These are phyloP conservation scores for Monosporascus sp. DNA, from an alignment of 2,329 filamentous ascomycete genomes.

Conservation along the genomic window DNA sequence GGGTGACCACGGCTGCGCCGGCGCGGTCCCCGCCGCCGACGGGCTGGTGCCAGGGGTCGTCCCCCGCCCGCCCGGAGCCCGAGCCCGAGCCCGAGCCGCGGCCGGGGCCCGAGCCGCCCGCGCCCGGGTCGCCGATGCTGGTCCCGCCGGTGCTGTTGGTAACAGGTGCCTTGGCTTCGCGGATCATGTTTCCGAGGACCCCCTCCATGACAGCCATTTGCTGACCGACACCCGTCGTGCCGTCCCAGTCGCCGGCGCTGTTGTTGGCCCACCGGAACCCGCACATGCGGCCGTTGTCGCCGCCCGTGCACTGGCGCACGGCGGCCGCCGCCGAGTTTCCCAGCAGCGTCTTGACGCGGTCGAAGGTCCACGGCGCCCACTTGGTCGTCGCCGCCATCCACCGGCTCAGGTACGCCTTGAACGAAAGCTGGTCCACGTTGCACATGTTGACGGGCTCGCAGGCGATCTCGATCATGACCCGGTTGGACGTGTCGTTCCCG, in stretches of 20 bases:
- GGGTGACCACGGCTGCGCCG: constrained; percentile 63
- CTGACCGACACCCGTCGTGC: constrained; percentile 59
- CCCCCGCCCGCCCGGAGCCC: constrained; percentile 14
- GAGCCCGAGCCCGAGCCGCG: constrained; percentile 19
- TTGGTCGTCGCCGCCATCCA: constrained; percentile 60
- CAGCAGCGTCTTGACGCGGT: constrained; percentile 49
- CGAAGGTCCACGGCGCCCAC: constrained; percentile 56
- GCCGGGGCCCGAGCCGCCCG: constrained; percentile 42
- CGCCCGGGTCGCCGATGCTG: constrained; percentile 41
- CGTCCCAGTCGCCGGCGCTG: constrained; percentile 45
- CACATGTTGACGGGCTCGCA: constrained; percentile 60
- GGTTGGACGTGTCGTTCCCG: constrained; percentile 37
- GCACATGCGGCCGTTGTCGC: constrained; percentile 52
- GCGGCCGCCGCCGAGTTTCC: constrained; percentile 53
- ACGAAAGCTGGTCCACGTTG: constrained; percentile 58
- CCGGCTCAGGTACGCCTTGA: constrained; percentile 58
- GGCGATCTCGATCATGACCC: constrained; percentile 59
- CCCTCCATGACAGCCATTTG: constrained; percentile 67
- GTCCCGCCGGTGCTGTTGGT: constrained; percentile 44
- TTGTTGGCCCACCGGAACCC: constrained; percentile 55
- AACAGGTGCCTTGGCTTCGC: constrained; percentile 32
- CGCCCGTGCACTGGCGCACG: constrained; percentile 52
- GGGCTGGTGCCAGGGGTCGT: constrained; percentile 12
- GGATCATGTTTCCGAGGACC: constrained; percentile 56
- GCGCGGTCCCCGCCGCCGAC: constrained; percentile 60